A percentile compares a stretch with the other conserved stretches of the same genome.
Evolutionary conservation across 2,329 filamentous ascomycete species (phyloP).

Genomic region (Metarhizium robertsii): DNA sequence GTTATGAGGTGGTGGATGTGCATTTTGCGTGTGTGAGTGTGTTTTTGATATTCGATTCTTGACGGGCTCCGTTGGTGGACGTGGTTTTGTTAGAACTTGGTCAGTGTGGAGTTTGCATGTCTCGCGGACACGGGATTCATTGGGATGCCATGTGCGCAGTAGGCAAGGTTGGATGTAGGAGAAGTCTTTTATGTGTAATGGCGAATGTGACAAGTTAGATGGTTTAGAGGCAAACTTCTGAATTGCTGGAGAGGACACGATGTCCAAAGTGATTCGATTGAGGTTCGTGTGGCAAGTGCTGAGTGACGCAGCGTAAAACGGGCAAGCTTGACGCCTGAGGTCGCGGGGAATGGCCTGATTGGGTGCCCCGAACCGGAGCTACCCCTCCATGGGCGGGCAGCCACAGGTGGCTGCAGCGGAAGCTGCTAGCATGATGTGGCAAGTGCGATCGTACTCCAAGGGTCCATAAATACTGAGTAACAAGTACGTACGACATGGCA

Average conservation of each 20-base stretch:
- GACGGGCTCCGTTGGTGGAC: background rate
- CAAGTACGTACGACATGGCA: too few species aligned
- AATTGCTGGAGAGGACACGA: slow-evolving; percentile 13
- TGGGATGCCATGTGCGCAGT: background rate
- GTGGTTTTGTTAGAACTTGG: background rate
- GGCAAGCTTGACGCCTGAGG: background rate
- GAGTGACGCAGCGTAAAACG: background rate
- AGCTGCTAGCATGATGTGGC: too few species aligned
- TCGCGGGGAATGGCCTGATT: background rate
- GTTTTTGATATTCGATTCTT: background rate
- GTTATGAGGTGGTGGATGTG: slow-evolving; percentile 13
- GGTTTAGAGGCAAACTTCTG: background rate
- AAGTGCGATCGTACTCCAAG: too few species aligned
- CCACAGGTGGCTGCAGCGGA: too few species aligned
- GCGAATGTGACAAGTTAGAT: background rate
- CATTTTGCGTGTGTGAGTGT: slow-evolving; percentile 14
- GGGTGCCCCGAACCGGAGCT: background rate
- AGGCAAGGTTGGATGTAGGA: too few species aligned
- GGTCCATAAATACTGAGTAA: too few species aligned
- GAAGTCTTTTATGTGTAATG: background rate
- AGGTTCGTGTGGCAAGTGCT: background rate
- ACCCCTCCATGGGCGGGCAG: too few species aligned
- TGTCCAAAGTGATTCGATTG: slow-evolving; percentile 9
- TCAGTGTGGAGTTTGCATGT: background rate
- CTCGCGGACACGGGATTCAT: background rate